Conservation (phyloP, 768 basidiomycete species). For the Cystoderma amianthinum region DNA sequence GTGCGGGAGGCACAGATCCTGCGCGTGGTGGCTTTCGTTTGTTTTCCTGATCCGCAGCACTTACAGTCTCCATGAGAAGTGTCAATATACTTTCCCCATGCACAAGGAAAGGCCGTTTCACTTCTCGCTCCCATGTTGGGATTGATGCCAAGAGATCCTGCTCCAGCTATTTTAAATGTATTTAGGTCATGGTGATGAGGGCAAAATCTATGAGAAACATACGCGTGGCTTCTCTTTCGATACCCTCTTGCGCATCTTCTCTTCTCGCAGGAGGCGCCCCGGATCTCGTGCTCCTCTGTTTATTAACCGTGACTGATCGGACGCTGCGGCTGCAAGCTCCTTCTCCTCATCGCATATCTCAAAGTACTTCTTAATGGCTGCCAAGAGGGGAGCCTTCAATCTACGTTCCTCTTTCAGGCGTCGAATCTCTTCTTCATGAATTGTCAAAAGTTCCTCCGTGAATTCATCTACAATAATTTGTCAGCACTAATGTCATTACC, state of each 20-base stretch:
- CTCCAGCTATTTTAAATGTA: slow-evolving; percentile 56
- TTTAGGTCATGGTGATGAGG: slow-evolving; percentile 1
- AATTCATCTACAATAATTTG: slow-evolving; percentile 55
- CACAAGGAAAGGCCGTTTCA: slow-evolving; percentile 73
- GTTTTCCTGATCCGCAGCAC: slow-evolving; percentile 78
- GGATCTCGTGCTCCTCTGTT: slow-evolving; percentile 81
- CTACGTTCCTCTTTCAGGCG: slow-evolving; percentile 79
- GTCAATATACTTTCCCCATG: slow-evolving; percentile 79
- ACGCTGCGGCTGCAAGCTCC: slow-evolving; percentile 74
- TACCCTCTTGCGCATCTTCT: slow-evolving; percentile 96
- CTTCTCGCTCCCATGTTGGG: slow-evolving; percentile 80
- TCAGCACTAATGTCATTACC: neutral
- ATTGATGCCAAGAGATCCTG: slow-evolving; percentile 74
- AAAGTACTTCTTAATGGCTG: slow-evolving; percentile 80
- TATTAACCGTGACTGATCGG: slow-evolving; percentile 75
- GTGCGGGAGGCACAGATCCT: slow-evolving; percentile 49
- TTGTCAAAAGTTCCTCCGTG: slow-evolving; percentile 78
- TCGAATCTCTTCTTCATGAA: slow-evolving; percentile 82
- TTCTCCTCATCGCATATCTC: slow-evolving; percentile 87
- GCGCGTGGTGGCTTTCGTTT: slow-evolving; percentile 47
- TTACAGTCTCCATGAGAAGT: slow-evolving; percentile 65
- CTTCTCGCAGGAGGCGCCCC: slow-evolving; percentile 82
- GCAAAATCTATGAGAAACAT: slow-evolving; percentile 16
- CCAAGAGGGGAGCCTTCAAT: slow-evolving; percentile 69
- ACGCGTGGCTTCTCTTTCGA: slow-evolving; percentile 90